Evolutionary conservation across 2,329 filamentous ascomycete species (phyloP).

Genomic region (Ophioceras dolichostomum): DNA sequence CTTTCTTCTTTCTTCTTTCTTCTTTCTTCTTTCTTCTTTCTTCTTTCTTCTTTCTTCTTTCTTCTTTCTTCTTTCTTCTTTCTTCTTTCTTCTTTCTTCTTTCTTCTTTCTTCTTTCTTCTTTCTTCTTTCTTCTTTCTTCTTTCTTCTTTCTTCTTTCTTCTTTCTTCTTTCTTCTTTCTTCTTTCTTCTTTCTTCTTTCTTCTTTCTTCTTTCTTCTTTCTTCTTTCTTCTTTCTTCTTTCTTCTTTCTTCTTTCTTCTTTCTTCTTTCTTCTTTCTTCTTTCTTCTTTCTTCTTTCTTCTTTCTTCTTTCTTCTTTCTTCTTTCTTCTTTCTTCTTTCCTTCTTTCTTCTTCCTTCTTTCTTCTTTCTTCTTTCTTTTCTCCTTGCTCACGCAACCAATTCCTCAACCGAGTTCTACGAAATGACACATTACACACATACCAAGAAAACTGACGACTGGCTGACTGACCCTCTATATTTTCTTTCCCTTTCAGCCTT

Average conservation of each 20-base stretch:
- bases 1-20: background rate
- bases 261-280: background rate
- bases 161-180: background rate
- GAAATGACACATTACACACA: background rate
- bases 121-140: background rate
- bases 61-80: background rate
- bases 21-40: background rate
- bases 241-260: background rate
- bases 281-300: background rate
- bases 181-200: background rate
- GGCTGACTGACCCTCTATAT: background rate
- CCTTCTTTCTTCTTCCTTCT: no score
- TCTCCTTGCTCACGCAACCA: background rate
- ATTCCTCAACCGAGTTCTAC: background rate
- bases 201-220: background rate
- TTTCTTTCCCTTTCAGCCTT: conserved; percentile 20
- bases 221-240: background rate
- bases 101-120: background rate
- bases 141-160: background rate
- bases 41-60: background rate
- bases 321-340: background rate
- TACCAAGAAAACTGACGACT: background rate
- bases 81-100: background rate
- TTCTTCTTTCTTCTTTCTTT: background rate
- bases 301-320: background rate